Evolutionary conservation across 495 filamentous ascomycete species (phyloP).

Genomic region (Massariosphaeria phaeospora): DNA sequence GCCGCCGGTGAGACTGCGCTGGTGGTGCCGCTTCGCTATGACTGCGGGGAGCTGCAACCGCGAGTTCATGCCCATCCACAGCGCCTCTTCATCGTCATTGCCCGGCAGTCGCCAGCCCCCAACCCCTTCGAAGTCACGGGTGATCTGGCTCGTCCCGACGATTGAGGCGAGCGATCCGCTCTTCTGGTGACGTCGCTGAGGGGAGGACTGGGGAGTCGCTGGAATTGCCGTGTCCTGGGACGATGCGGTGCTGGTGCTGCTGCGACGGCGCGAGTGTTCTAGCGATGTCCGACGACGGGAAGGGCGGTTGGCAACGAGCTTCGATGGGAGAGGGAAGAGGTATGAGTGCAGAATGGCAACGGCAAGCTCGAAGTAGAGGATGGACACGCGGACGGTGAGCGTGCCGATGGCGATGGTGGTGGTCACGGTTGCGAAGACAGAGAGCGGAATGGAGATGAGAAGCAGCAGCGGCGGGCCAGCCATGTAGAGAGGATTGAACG

Average conservation of each 20-base stretch:
- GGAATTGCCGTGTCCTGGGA: slow-evolving; percentile 16
- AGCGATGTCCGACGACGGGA: slow-evolving; percentile 26
- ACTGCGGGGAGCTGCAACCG: slow-evolving; percentile 59
- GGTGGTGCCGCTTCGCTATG: slow-evolving; percentile 22
- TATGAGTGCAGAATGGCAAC: slow-evolving; percentile 55
- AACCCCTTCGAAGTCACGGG: slow-evolving; percentile 79
- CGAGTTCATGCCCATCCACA: slow-evolving; percentile 71
- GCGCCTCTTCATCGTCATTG: slow-evolving; percentile 53
- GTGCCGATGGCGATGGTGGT: slow-evolving; percentile 60
- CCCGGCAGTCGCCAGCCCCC: slow-evolving; percentile 67
- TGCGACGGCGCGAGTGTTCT: slow-evolving; percentile 16
- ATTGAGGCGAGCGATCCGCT: slow-evolving; percentile 33
- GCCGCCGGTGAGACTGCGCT: slow-evolving; percentile 27
- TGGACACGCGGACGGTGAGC: slow-evolving; percentile 57
- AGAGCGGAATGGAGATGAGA: slow-evolving; percentile 63
- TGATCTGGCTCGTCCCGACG: slow-evolving; percentile 37
- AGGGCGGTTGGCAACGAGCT: slow-evolving; percentile 12
- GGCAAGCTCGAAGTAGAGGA: slow-evolving; percentile 67
- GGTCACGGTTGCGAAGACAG: slow-evolving; percentile 64
- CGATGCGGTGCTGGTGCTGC: slow-evolving; percentile 20
- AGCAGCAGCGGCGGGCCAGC: slow-evolving; percentile 59
- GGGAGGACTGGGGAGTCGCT: not conserved
- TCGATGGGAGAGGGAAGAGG: slow-evolving; percentile 42
- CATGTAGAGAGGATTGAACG: slow-evolving; percentile 47
- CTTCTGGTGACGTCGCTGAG: slow-evolving; percentile 21